phyloP scores from a whole-genome alignment of 2,329 filamentous ascomycete species.

The Aspergillus sp. region DNA sequence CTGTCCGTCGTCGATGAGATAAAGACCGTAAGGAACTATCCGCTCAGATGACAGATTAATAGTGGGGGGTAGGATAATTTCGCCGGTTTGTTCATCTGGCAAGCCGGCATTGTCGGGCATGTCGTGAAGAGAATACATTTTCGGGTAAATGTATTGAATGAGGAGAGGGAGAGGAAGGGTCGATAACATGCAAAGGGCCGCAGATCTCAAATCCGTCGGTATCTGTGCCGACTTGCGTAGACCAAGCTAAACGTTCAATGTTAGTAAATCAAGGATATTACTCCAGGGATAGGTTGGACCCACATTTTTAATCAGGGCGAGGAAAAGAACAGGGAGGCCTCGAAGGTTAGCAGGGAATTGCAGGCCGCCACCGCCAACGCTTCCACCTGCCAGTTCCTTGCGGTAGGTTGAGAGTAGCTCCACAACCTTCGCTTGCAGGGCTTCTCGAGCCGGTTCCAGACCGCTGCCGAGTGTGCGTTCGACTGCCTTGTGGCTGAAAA shows the following conservation, averaged over 20 bases:
- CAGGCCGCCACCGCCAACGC: conserved; percentile 86
- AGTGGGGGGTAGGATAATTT: conserved; percentile 82
- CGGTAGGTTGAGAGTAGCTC: conserved; percentile 94
- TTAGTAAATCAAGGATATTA: conserved; percentile 23
- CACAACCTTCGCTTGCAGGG: conserved; percentile 84
- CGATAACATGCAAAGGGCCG: conserved; percentile 89
- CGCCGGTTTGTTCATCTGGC: conserved; percentile 80
- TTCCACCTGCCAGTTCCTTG: conserved; percentile 93
- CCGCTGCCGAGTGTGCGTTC: conserved; percentile 83
- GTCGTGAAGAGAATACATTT: conserved; percentile 84
- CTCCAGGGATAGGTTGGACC: conserved; percentile 26
- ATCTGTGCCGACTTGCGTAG: conserved; percentile 91
- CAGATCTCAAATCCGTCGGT: conserved; percentile 87
- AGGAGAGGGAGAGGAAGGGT: conserved; percentile 86
- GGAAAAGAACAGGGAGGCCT: conserved; percentile 83
- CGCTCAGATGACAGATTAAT: conserved; percentile 85
- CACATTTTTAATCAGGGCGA: conserved; percentile 94
- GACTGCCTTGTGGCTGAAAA: conserved; percentile 96
- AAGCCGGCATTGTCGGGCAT: conserved; percentile 93
- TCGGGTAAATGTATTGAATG: conserved; percentile 88
- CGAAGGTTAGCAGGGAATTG: conserved; percentile 93
- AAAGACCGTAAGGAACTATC: conserved; percentile 84
- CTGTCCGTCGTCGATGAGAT: conserved; percentile 95
- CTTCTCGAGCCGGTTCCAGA: conserved; percentile 85
- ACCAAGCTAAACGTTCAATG: conserved; percentile 54